Percentiles rank a stretch among this genome's conserved stretches.
These are phyloP conservation scores for Leucogyrophana mollusca DNA, from an alignment of 768 basidiomycete genomes.

Conservation along the genomic window DNA sequence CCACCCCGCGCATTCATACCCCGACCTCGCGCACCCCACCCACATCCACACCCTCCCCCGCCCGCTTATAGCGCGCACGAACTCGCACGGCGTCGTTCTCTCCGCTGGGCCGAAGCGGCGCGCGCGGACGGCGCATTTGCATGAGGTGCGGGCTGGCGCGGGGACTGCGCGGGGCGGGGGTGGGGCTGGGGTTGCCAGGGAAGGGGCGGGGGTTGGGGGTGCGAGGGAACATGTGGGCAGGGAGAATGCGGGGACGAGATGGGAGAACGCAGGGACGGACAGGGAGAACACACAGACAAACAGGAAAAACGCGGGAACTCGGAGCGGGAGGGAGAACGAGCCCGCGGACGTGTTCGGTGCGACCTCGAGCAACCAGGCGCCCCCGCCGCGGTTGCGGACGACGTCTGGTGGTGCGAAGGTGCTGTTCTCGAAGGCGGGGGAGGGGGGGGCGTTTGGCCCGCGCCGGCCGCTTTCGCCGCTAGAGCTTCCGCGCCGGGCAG, in stretches of 20 bases:
- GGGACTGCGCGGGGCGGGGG: no score
- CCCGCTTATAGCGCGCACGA: slow-evolving; percentile 43
- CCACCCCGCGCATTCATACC: slow-evolving; percentile 24
- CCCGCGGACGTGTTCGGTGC: slow-evolving; percentile 17
- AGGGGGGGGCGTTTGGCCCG: slow-evolving; percentile 2
- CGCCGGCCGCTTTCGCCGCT: slow-evolving; percentile 12
- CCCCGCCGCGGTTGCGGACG: no score
- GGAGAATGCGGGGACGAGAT: no score
- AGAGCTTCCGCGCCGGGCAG: not conserved
- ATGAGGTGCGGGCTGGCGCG: slow-evolving; percentile 49
- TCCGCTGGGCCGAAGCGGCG: slow-evolving; percentile 54
- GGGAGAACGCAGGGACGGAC: slow-evolving; percentile 9
- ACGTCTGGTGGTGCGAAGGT: no score
- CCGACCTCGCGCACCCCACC: slow-evolving; percentile 14
- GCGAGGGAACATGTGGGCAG: slow-evolving; percentile 10
- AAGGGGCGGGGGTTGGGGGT: not conserved
- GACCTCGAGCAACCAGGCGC: no score
- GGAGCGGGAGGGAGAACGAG: no score
- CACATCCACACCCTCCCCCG: slow-evolving; percentile 29
- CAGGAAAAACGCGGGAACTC: slow-evolving; percentile 14
- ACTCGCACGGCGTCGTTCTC: slow-evolving; percentile 42
- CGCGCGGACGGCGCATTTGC: slow-evolving; percentile 68
- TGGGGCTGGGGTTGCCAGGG: not conserved
- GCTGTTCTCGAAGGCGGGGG: not conserved
- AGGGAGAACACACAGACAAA: slow-evolving; percentile 4